Base-by-base conservation (phyloP, 228 moss, liverwort and hornwort species). In the Sphagnum fallax region DNA sequence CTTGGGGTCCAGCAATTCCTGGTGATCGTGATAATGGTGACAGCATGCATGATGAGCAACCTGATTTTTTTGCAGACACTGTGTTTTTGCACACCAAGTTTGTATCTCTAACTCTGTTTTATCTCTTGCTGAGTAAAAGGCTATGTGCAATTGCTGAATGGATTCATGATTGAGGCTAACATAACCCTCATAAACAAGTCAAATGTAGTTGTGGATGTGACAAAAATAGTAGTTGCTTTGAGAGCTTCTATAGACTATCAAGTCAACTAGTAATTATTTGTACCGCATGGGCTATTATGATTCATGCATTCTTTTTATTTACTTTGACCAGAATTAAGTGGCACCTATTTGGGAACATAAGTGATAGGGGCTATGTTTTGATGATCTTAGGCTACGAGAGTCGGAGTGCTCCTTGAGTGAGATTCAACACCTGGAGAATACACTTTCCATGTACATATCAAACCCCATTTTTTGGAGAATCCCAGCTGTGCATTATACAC, bases 11-110 rank as follows among this genome's bases (percentile, higher is more conserved):
- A 52, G 76, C 80, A 51, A 72, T 65, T 52, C 74, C 74, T 65
- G 78, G 74, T 47, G 94, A 92, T 48, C 84, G 83, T 60, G 92
- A 92, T 52, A 83, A 76, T 74, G 77, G 61, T 55, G 85, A 89
- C 65, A 72, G 62, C 52, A 48, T 52, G 59, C 73, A 69, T 58
- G 88, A 89, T 14, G 92, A 92, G 68, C 70, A 76, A 53, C 77
- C 87, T 0, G 98, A 94, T 63, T 89, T 72, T 66, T 98, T 90
- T 67, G 87, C 94, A 16, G 98, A 98, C 66, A 84, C 91, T 74
- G 80, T 98, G 49, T 98, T 98, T 69, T 80, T 98, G 15, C 93
- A 93, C 67, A 90, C 93, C 48, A 93, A 97, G 97, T 92, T 66
- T 55, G 83, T 84, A 60, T 60, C 67, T 55, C 32, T 2, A 32